Base-by-base conservation (phyloP, 2,329 filamentous ascomycete genomes). In the Diaporthe humulicola region DNA sequence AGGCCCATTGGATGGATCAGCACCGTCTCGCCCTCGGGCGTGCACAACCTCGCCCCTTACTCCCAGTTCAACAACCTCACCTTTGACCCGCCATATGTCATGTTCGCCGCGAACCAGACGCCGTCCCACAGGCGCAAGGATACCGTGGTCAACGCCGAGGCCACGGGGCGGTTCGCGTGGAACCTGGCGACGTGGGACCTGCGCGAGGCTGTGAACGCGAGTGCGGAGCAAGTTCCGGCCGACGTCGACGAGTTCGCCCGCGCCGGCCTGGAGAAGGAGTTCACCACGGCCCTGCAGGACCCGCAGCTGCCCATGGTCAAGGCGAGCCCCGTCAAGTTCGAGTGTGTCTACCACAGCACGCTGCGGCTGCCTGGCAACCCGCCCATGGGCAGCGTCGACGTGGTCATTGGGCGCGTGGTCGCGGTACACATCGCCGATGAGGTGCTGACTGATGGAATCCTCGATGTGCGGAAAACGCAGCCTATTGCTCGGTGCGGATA, bases 1-100 rank as follows among this genome's bases (percentile, higher is more conserved):
- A 86, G 90, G 22, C 90, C 90, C 30, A 92, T 92, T 70, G 90
- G 90, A 77, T 92, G 90, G 90, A 91, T 92, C 78, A 90, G 87
- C 30, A 91, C 90, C 0, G 84, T 86, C 74, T 87, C 86, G n/a
- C 79, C 81, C 22, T 77, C 80, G 9, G 86, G 87, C 74, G 79
- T 82, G 66, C 84, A 88, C 79, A 92, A 92, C 77, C 86, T 92
- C 2, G 90, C 90, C 0, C 90, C 90, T 0, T 92, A 90, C 82
- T 87, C 84, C 0, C 90, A 92, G 81, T 92, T 92, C 85, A 91
- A 89, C 81, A 92, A 92, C 77, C 85, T 92, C 0, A 91, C 88
- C 42, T 92, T 91, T 81, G 89, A 91, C 79, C 90, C 90, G 0
- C 90, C 90, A 0, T 91, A 90, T 78, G 87, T 92, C 38, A 90